A percentile compares a stretch with the other conserved stretches of the same genome.
These are phyloP conservation scores for Termitomyces sp. DNA, from an alignment of 768 basidiomycete genomes.

Conservation along the genomic window DNA sequence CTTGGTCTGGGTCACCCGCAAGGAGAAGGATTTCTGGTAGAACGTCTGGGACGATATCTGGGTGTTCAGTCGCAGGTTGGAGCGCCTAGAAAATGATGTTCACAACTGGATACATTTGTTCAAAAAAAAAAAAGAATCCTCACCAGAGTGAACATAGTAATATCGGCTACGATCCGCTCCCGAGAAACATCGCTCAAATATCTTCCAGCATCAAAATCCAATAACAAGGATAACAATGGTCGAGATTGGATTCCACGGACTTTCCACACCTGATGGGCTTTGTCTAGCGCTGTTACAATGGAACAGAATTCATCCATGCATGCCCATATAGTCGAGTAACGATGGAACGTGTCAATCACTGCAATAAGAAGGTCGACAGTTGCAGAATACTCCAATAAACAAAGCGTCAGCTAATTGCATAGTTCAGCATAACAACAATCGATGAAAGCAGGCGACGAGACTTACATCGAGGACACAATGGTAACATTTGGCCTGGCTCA, in stretches of 20 bases:
- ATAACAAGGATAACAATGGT: constrained; percentile 52
- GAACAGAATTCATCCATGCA: constrained; percentile 59
- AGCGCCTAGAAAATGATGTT: constrained; percentile 31
- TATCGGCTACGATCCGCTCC: constrained; percentile 55
- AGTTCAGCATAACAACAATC: neutral
- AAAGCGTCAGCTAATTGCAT: constrained; percentile 41
- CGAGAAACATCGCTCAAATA: constrained; percentile 51
- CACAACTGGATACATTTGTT: neutral
- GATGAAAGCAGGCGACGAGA: neutral
- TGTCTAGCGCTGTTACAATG: constrained; percentile 55
- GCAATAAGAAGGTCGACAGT: constrained; percentile 49
- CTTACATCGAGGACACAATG: constrained; percentile 65
- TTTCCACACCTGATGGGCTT: constrained; percentile 60
- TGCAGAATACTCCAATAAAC: constrained; percentile 45
- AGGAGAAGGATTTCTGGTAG: constrained; percentile 65
- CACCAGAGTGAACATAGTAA: constrained; percentile 58
- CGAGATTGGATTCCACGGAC: constrained; percentile 61
- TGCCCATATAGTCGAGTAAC: constrained; percentile 69
- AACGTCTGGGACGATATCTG: constrained; percentile 36
- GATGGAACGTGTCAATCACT: constrained; percentile 67
- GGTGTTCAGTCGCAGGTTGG: constrained; percentile 35
- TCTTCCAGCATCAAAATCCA: constrained; percentile 58
- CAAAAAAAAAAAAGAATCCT: constrained; percentile 12
- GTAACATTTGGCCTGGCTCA: constrained; percentile 60
- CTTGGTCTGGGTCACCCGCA: constrained; percentile 49